These are phyloP conservation scores for Malus orientalis DNA, from an alignment of 306 rosid genomes.

Conservation along the genomic window DNA sequence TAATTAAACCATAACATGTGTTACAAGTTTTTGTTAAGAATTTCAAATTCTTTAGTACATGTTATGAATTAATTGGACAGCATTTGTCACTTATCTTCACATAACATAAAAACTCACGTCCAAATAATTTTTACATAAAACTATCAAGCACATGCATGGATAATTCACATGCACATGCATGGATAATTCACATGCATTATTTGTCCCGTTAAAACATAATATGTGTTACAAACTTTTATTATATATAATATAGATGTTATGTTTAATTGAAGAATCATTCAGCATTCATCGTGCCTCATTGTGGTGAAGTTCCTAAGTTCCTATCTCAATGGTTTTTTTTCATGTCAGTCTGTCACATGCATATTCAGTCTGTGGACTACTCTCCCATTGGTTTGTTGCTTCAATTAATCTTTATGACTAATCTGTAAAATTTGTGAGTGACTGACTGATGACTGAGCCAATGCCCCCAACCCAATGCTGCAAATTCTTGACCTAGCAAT, in stretches of 20 bases:
- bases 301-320: not conserved
- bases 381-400: not conserved
- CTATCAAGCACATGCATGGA: too few relatives aligned
- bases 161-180: too few relatives aligned
- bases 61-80: not conserved
- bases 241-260: not conserved
- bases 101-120: not conserved
- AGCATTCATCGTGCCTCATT: not conserved
- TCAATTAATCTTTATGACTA: not conserved
- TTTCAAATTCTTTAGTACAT: not conserved
- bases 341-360: not conserved
- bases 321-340: not conserved
- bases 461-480: not conserved
- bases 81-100: not conserved
- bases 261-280: not conserved
- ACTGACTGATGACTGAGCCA: not conserved
- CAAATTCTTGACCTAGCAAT: not conserved
- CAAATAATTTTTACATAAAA: too few relatives aligned
- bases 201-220: not conserved
- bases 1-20: not conserved
- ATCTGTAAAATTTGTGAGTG: not conserved
- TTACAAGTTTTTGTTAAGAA: not conserved
- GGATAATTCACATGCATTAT: too few relatives aligned
- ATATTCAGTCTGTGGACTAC: not conserved
- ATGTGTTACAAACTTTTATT: not conserved